Evolutionary conservation across 2,329 filamentous ascomycete genomes (phyloP).

Genomic region (Seiridium unicorne): DNA sequence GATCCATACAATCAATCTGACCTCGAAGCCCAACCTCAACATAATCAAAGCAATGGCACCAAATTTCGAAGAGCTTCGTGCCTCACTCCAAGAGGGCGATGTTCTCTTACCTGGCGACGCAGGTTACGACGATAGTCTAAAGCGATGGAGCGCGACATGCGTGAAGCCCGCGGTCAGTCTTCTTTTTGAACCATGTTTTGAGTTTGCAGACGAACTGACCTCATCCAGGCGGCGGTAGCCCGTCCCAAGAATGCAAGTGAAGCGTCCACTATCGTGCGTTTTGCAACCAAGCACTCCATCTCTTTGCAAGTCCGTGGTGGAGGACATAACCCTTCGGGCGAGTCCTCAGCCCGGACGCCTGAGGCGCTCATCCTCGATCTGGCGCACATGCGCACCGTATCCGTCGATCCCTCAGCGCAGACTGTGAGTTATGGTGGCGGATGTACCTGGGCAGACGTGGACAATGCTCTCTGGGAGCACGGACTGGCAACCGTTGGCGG

Average conservation of each 20-base stretch:
- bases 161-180: conserved; percentile 29
- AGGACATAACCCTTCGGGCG: conserved; percentile 53
- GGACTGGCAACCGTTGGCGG: conserved; percentile 60
- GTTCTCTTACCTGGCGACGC: conserved; percentile 31
- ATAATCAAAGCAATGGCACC: background rate
- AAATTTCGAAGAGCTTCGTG: conserved; percentile 8
- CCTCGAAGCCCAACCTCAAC: background rate
- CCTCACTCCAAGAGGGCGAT: conserved; percentile 15
- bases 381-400: conserved; percentile 45
- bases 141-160: conserved; percentile 35
- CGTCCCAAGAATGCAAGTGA: conserved; percentile 38
- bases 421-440: conserved; percentile 51
- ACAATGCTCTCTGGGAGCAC: conserved; percentile 45
- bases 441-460: conserved; percentile 52
- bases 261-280: conserved; percentile 39
- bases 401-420: conserved; percentile 41
- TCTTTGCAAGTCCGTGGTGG: conserved; percentile 54
- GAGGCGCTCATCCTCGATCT: conserved; percentile 56
- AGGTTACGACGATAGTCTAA: conserved; percentile 31
- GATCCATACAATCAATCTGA: too few species aligned
- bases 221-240: conserved; percentile 39
- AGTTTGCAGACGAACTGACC: too few species aligned
- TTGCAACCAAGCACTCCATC: conserved; percentile 40
- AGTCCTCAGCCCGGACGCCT: conserved; percentile 42
- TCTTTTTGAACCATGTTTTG: background rate